A percentile compares a stretch with the other conserved stretches of the same genome.
These are phyloP conservation scores for Eremochloa ophiuroides DNA, from an alignment of 176 grass and related monocot species.

Conservation along the genomic window DNA sequence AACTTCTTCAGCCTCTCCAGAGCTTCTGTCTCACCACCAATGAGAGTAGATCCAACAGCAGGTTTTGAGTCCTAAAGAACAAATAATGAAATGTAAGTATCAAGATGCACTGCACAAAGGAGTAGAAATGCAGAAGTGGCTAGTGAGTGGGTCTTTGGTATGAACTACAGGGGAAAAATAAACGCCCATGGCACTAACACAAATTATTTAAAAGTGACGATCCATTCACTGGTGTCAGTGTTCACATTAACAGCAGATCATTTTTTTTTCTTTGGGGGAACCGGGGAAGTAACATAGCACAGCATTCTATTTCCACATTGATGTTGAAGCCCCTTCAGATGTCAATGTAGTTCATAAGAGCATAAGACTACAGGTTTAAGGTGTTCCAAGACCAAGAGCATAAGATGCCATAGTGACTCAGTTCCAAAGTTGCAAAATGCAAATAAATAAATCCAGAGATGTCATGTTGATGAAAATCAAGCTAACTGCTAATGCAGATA, in stretches of 20 bases:
- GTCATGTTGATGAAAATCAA: neutral
- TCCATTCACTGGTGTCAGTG: neutral
- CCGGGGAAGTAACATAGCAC: neutral
- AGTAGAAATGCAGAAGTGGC: neutral
- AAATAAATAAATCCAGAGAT: neutral
- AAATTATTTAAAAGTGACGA: neutral
- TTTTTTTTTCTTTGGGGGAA: neutral
- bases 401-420: neutral
- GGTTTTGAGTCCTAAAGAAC: slow-evolving; percentile 63
- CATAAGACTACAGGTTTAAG: neutral
- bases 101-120: neutral
- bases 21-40: slow-evolving; percentile 88
- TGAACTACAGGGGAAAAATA: neutral
- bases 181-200: neutral
- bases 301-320: neutral
- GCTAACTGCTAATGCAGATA: neutral
- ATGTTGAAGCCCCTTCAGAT: neutral
- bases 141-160: neutral
- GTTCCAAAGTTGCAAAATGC: neutral
- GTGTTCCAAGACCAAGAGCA: neutral
- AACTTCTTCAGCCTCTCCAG: slow-evolving; percentile 84
- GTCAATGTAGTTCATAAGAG: neutral
- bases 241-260: neutral
- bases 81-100: neutral
- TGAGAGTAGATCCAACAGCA: slow-evolving; percentile 51